These are phyloP conservation scores for Pochonia chlamydosporia DNA, from an alignment of 2,329 filamentous ascomycete species.

Conservation along the genomic window DNA sequence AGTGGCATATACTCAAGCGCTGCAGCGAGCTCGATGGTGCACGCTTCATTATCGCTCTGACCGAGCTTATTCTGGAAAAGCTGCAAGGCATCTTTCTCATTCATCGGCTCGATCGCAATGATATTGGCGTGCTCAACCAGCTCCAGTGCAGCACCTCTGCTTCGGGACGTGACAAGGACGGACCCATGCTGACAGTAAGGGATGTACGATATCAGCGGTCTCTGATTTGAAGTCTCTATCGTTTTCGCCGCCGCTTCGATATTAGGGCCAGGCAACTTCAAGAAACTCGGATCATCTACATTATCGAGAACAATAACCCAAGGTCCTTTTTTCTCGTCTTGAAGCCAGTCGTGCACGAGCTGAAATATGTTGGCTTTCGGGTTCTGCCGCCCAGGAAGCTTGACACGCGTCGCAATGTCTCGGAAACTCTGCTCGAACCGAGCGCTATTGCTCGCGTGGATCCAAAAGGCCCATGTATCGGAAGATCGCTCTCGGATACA, in stretches of 20 bases:
- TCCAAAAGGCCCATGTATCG: constrained; percentile 30
- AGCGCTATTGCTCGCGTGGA: constrained; percentile 25
- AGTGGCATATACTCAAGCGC: constrained; percentile 23
- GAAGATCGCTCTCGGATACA: constrained; percentile 17
- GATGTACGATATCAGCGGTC: constrained; percentile 9
- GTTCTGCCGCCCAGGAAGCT: constrained; percentile 23
- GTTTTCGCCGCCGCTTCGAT: not conserved
- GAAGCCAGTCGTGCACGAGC: constrained; percentile 23
- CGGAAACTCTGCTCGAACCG: constrained; percentile 28
- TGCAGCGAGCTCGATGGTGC: constrained; percentile 11
- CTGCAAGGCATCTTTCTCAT: constrained; percentile 5
- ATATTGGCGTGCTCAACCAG: constrained; percentile 9
- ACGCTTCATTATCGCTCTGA: not conserved
- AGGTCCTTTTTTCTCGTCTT: constrained; percentile 12
- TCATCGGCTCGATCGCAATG: constrained; percentile 10
- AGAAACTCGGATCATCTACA: constrained; percentile 11
- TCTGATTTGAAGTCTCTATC: not conserved
- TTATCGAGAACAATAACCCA: constrained; percentile 19
- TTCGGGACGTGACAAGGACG: constrained; percentile 16
- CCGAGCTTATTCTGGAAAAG: constrained; percentile 14
- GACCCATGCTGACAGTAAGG: constrained; percentile 10
- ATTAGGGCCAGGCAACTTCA: not conserved
- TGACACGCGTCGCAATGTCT: constrained; percentile 25
- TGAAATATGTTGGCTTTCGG: constrained; percentile 24
- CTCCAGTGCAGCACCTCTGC: constrained; percentile 8